Conservation (phyloP, 2,329 filamentous ascomycete genomes). For the Alternaria consortialis region DNA sequence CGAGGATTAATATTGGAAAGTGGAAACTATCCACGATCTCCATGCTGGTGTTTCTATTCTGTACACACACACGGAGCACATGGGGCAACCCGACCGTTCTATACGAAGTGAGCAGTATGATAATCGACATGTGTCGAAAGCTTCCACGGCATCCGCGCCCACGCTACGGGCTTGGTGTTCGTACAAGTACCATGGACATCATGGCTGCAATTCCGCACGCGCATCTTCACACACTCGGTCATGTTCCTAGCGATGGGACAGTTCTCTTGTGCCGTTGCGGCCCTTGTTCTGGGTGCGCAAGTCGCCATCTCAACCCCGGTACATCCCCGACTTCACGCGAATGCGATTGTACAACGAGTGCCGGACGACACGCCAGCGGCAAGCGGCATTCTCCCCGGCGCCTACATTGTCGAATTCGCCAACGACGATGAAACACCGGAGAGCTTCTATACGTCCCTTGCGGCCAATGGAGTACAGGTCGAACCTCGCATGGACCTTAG, state of each 20-base stretch:
- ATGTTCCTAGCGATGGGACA: background rate
- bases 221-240: background rate
- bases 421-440: slow-evolving; percentile 19
- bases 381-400: slow-evolving; percentile 6
- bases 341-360: slow-evolving; percentile 2
- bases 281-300: slow-evolving; percentile 11
- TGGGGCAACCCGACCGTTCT: slow-evolving; percentile 1
- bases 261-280: slow-evolving; percentile 6
- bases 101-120: slow-evolving; percentile 13
- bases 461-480: slow-evolving; percentile 15
- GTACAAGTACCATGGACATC: slow-evolving; percentile 5
- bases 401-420: slow-evolving; percentile 31
- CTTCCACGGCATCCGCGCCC: background rate
- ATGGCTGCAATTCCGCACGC: background rate
- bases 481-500: slow-evolving; percentile 27
- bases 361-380: background rate
- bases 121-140: background rate
- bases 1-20: slow-evolving; percentile 9
- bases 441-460: slow-evolving; percentile 24
- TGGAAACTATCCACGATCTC: slow-evolving; percentile 6
- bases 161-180: slow-evolving; percentile 8
- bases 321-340: background rate
- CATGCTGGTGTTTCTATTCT: slow-evolving; percentile 8
- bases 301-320: background rate
- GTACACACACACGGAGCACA: background rate